Percentiles rank a stretch among this genome's conserved stretches.
Conservation (phyloP, 1,284 basidiomycete species). For the Trametes hirsuta region DNA sequence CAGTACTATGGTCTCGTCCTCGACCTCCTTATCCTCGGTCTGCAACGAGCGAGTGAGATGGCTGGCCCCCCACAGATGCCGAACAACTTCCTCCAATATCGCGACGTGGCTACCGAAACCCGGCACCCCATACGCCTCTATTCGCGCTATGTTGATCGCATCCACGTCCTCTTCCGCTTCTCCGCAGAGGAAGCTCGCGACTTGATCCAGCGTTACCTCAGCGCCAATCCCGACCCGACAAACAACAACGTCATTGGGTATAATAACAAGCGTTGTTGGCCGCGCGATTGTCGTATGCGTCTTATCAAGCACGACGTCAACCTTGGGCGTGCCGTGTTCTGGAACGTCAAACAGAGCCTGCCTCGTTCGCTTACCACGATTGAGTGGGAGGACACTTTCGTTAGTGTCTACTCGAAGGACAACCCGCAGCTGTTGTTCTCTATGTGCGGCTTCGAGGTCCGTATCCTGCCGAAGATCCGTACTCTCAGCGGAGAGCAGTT, state of each 20-base stretch:
- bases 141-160: constrained; percentile 90
- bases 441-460: constrained; percentile 98
- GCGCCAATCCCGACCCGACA: constrained; percentile 96
- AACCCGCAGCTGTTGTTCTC: constrained; percentile 98
- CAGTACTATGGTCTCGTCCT: constrained; percentile 93
- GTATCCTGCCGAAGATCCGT: constrained; percentile 94
- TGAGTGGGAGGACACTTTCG: constrained; percentile 98
- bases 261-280: constrained; percentile 99
- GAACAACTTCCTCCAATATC: constrained; percentile 95
- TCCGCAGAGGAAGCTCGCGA: constrained; percentile 98
- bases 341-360: constrained; percentile 98
- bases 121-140: constrained; percentile 95
- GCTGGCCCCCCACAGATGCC: constrained; percentile 94
- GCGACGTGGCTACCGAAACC: constrained; percentile 91
- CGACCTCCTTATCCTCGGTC: constrained; percentile 90
- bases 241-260: constrained; percentile 99
- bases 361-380: constrained; percentile 97
- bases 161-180: constrained; percentile 97
- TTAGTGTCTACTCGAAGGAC: constrained; percentile 96
- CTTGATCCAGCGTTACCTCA: constrained; percentile 96
- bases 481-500: constrained; percentile 96
- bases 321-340: constrained; percentile 96
- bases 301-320: constrained; percentile 99
- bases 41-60: constrained; percentile 96
- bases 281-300: constrained; percentile 97